Percentiles rank a stretch among this genome's conserved stretches.
phyloP scores from a whole-genome alignment of 192 early-diverging fungal species.

The Bifiguratus adelaidae region DNA sequence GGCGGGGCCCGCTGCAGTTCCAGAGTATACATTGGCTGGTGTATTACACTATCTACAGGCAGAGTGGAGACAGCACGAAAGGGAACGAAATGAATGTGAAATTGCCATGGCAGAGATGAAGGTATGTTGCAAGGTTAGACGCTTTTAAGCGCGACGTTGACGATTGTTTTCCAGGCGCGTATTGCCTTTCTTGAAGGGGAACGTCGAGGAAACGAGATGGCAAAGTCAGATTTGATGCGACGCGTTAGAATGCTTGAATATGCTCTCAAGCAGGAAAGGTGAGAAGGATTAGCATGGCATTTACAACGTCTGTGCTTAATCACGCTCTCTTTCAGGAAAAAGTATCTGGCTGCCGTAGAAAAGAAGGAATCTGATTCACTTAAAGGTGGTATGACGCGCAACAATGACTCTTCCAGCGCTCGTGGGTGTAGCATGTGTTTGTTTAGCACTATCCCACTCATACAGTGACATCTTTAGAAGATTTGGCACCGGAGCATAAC shows the following conservation, averaged over 20 bases:
- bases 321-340: too few species aligned
- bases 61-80: conserved; percentile 75
- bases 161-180: conserved; percentile 37
- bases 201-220: conserved; percentile 59
- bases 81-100: conserved; percentile 80
- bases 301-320: too few species aligned
- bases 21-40: conserved; percentile 53
- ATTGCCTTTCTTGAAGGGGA: conserved; percentile 72
- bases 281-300: conserved; percentile 7
- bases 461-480: too few species aligned
- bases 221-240: conserved; percentile 62
- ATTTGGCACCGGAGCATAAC: too few species aligned
- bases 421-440: too few species aligned
- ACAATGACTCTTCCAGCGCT: too few species aligned
- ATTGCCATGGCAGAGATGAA: conserved; percentile 71
- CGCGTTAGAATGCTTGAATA: conserved; percentile 83
- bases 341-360: too few species aligned
- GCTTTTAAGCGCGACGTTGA: background rate
- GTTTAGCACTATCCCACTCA: too few species aligned
- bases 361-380: too few species aligned
- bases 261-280: conserved; percentile 69
- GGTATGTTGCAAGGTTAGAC: conserved; percentile 22
- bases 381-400: too few species aligned
- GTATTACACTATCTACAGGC: conserved; percentile 75
- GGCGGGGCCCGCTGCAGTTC: conserved; percentile 10